A percentile compares a stretch with the other conserved stretches of the same genome.
phyloP scores from a whole-genome alignment of 805 yeast species.

The Lipomyces yamadae region DNA sequence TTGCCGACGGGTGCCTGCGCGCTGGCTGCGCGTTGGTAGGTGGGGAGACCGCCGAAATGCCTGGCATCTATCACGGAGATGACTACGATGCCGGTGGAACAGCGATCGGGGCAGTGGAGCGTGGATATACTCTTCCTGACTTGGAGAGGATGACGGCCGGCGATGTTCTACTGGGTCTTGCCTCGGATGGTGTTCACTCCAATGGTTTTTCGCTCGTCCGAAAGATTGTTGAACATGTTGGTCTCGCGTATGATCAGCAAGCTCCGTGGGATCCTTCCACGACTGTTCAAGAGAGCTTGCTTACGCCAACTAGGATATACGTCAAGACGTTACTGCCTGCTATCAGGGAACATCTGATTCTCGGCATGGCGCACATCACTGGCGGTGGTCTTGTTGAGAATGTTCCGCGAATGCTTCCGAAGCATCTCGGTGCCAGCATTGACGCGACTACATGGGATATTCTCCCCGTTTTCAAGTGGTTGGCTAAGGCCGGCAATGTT shows the following conservation, averaged over 20 bases:
- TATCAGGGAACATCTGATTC: constrained; percentile 65
- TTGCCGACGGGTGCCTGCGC: constrained; percentile 91
- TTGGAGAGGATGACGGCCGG: constrained; percentile 71
- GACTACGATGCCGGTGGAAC: constrained; percentile 99
- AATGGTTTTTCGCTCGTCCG: constrained; percentile 95
- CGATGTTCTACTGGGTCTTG: constrained; percentile 82
- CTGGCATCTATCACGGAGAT: constrained; percentile 94
- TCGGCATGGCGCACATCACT: constrained; percentile 95
- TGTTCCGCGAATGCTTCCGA: constrained; percentile 92
- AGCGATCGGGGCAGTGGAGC: constrained; percentile 94
- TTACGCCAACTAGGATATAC: constrained; percentile 91
- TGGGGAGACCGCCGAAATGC: constrained; percentile 99
- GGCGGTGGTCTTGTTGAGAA: constrained; percentile 98
- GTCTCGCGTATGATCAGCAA: constrained; percentile 67
- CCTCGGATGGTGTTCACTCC: constrained; percentile 92
- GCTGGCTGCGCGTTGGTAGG: constrained; percentile 98
- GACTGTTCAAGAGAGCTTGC: constrained; percentile 82
- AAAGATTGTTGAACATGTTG: constrained; percentile 80
- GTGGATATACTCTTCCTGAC: constrained; percentile 74
- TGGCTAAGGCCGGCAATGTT: constrained; percentile 87
- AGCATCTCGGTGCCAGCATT: constrained; percentile 73
- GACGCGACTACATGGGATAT: constrained; percentile 83
- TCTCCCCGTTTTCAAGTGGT: constrained; percentile 91
- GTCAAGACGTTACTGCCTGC: constrained; percentile 87
- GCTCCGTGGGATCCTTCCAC: constrained; percentile 83